phyloP scores from a whole-genome alignment of 2,329 filamentous ascomycete genomes.

The Colletotrichum australisinense region DNA sequence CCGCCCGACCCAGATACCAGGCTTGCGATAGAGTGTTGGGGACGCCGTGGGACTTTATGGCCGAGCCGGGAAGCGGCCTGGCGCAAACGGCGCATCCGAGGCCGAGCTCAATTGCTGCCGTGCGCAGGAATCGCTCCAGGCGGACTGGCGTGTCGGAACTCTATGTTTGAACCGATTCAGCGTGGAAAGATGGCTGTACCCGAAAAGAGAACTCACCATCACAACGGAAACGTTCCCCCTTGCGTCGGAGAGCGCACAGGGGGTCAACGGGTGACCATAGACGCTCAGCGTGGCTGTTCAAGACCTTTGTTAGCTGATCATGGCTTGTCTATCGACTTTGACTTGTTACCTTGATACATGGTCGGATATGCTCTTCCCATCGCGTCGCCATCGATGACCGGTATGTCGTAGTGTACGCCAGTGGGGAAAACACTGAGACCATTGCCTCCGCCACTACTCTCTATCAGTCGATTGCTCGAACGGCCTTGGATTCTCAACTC shows the following conservation, averaged over 20 bases:
- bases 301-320: constrained; percentile 3
- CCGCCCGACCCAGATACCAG: constrained; percentile 47
- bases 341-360: constrained; percentile 40
- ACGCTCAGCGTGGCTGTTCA: constrained; percentile 49
- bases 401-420: constrained; percentile 48
- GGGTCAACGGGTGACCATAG: constrained; percentile 49
- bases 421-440: constrained; percentile 49
- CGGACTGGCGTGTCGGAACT: constrained; percentile 47
- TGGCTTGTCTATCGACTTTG: constrained; percentile 45
- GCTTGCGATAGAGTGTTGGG: constrained; percentile 48
- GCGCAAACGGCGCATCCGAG: constrained; percentile 50
- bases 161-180: constrained; percentile 37
- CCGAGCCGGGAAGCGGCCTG: constrained; percentile 46
- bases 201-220: constrained; percentile 39
- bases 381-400: constrained; percentile 49
- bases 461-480: constrained; percentile 12
- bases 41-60: constrained; percentile 47
- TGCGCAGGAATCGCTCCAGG: constrained; percentile 49
- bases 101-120: constrained; percentile 51
- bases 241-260: constrained; percentile 46
- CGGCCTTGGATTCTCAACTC: constrained; percentile 7
- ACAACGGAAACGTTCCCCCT: constrained; percentile 40
- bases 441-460: constrained; percentile 55
- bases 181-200: neutral
- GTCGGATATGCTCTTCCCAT: constrained; percentile 54